A percentile compares a stretch with the other conserved stretches of the same genome.
Conservation (phyloP, 306 rosid species). For the Prunus mira region DNA sequence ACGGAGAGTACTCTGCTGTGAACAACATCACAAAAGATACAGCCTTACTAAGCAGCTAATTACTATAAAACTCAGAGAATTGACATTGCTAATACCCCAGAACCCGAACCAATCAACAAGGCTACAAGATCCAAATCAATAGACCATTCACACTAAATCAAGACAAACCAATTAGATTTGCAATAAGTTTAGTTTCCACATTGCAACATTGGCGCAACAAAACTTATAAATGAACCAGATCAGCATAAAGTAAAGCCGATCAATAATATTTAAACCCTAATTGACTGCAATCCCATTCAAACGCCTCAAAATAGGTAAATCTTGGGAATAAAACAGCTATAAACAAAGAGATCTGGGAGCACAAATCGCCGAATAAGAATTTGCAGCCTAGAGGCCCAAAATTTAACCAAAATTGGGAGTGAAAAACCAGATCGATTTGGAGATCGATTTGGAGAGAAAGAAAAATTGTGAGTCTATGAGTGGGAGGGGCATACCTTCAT, state of each 20-base stretch:
- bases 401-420: slow-evolving; percentile 6
- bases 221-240: slow-evolving; percentile 27
- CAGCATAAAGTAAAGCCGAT: slow-evolving; percentile 24
- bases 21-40: slow-evolving; percentile 21
- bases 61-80: not conserved
- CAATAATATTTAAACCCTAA: slow-evolving; percentile 24
- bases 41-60: not conserved
- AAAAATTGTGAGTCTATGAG: not conserved
- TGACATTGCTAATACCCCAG: not conserved
- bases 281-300: slow-evolving; percentile 24
- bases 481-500: slow-evolving; percentile 63
- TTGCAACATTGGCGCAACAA: slow-evolving; percentile 13
- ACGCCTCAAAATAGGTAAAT: slow-evolving; percentile 10
- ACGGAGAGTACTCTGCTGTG: slow-evolving; percentile 85
- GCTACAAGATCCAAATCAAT: slow-evolving; percentile 32
- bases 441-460: not conserved
- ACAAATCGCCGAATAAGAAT: slow-evolving; percentile 30
- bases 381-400: slow-evolving; percentile 6
- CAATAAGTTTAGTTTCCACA: slow-evolving; percentile 25
- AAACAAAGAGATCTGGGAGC: slow-evolving; percentile 54
- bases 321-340: slow-evolving; percentile 1
- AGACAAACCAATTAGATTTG: slow-evolving; percentile 16
- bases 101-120: not conserved
- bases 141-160: slow-evolving; percentile 19
- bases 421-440: slow-evolving; percentile 28